Evolutionary conservation across 257 asterid species (phyloP).

Genomic region (Plantago major): DNA sequence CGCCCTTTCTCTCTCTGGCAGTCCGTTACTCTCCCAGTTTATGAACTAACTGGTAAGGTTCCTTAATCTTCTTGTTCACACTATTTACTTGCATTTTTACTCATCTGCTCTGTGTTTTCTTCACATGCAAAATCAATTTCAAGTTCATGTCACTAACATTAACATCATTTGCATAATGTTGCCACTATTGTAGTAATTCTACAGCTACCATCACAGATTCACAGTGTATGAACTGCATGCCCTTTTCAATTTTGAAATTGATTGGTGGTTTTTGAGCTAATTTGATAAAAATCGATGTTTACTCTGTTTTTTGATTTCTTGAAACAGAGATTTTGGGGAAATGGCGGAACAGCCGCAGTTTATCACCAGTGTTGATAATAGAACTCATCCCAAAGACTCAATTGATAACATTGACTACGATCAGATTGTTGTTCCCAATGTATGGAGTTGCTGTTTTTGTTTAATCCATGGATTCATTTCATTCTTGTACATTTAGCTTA

Average conservation of each 20-base stretch:
- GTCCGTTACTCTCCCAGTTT: too few relatives aligned
- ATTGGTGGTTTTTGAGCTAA: background rate
- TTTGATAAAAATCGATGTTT: background rate
- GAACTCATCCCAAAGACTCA: slow-evolving; percentile 51
- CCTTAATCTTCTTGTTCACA: too few relatives aligned
- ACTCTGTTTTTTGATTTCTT: background rate
- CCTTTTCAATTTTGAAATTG: background rate
- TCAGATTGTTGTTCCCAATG: slow-evolving; percentile 87
- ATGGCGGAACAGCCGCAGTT: slow-evolving; percentile 85
- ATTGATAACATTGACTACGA: slow-evolving; percentile 73
- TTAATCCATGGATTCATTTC: background rate
- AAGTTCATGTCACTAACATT: too few relatives aligned
- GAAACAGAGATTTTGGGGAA: slow-evolving; percentile 25
- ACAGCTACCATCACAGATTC: too few relatives aligned
- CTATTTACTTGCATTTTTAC: too few relatives aligned
- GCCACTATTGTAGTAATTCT: too few relatives aligned
- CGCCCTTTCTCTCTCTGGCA: too few relatives aligned
- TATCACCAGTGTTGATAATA: slow-evolving; percentile 45
- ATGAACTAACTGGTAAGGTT: too few relatives aligned
- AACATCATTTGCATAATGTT: too few relatives aligned
- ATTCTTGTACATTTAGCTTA: background rate
- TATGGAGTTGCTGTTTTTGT: slow-evolving; percentile 16
- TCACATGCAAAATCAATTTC: too few relatives aligned
- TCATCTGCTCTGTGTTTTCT: too few relatives aligned
- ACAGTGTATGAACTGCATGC: background rate